Percentiles rank a stretch among this genome's conserved stretches.
These are phyloP conservation scores for Aureobasidium namibiae DNA, from an alignment of 2,329 filamentous ascomycete species.

Conservation along the genomic window DNA sequence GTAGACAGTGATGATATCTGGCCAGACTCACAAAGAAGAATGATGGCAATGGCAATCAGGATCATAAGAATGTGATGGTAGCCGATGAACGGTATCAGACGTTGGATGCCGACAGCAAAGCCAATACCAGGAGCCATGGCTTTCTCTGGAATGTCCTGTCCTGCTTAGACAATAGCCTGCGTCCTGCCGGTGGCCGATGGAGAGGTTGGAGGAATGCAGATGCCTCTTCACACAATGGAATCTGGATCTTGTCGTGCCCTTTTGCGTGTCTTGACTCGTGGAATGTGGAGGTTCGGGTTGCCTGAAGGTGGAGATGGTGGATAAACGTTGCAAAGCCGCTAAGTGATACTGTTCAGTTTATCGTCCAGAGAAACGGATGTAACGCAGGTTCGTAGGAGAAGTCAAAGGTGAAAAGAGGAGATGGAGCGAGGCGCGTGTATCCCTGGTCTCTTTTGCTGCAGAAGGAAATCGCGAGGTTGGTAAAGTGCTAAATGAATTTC, in stretches of 20 bases:
- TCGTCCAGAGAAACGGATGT: not conserved
- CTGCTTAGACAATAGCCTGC: not conserved
- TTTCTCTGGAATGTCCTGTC: not conserved
- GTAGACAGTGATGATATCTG: not conserved
- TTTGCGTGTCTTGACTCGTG: conserved; percentile 6
- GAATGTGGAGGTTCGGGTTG: not conserved
- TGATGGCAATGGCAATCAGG: conserved; percentile 85
- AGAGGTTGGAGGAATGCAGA: not conserved
- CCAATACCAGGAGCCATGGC: conserved; percentile 38
- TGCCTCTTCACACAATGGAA: not conserved
- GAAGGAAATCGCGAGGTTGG: not conserved
- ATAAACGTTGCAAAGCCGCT: not conserved
- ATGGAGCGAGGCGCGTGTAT: not conserved
- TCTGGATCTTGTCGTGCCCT: not conserved
- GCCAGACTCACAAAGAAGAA: conserved; percentile 72
- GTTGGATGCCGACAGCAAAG: conserved; percentile 45
- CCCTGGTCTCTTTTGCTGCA: conserved; percentile 5
- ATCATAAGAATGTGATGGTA: conserved; percentile 94
- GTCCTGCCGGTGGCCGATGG: not conserved
- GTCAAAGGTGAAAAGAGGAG: conserved; percentile 2
- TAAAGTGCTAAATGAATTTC: conserved; percentile 7
- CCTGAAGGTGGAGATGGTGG: not conserved
- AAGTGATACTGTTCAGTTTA: not conserved
- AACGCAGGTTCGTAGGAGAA: not conserved
- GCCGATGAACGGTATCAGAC: conserved; percentile 54